phyloP scores from a whole-genome alignment of 345 rosid genomes.

The Leavenworthia alabamica region DNA sequence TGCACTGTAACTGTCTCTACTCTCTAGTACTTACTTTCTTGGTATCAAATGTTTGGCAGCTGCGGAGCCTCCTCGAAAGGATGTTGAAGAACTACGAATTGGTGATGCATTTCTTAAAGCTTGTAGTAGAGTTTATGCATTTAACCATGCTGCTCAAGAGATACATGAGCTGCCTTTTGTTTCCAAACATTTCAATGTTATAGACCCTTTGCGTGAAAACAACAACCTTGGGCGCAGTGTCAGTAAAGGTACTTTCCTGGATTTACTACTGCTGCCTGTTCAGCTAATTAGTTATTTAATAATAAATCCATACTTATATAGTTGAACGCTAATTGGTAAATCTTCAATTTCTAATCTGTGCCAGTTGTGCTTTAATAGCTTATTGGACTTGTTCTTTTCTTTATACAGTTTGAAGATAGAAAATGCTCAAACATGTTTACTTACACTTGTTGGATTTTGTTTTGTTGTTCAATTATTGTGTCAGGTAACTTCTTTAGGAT shows the following conservation, averaged over 20 bases:
- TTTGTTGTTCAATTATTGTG: constrained; percentile 22
- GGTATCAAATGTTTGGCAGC: constrained; percentile 40
- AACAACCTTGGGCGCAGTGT: constrained; percentile 99
- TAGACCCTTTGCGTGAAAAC: constrained; percentile 92
- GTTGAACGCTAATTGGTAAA: neutral
- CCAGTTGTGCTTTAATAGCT: neutral
- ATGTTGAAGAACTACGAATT: constrained; percentile 58
- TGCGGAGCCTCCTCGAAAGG: constrained; percentile 84
- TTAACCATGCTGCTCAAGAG: constrained; percentile 58
- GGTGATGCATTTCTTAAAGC: constrained; percentile 66
- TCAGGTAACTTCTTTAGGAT: constrained; percentile 97
- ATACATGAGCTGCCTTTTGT: constrained; percentile 70
- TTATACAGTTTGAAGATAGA: constrained; percentile 6
- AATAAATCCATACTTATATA: neutral
- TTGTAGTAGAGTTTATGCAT: constrained; percentile 71
- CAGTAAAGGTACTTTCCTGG: constrained; percentile 66
- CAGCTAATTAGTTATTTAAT: neutral
- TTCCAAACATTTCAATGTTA: constrained; percentile 91
- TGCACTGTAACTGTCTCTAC: constrained; percentile 8
- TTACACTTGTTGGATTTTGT: constrained; percentile 3
- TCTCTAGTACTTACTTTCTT: constrained; percentile 15
- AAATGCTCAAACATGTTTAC: constrained; percentile 9
- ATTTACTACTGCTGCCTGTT: constrained; percentile 1
- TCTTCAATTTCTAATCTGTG: neutral
- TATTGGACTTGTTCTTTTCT: neutral